Evolutionary conservation across 371 early-diverging fungal genomes (phyloP).

Genomic region (Aphelidium insulamus): DNA sequence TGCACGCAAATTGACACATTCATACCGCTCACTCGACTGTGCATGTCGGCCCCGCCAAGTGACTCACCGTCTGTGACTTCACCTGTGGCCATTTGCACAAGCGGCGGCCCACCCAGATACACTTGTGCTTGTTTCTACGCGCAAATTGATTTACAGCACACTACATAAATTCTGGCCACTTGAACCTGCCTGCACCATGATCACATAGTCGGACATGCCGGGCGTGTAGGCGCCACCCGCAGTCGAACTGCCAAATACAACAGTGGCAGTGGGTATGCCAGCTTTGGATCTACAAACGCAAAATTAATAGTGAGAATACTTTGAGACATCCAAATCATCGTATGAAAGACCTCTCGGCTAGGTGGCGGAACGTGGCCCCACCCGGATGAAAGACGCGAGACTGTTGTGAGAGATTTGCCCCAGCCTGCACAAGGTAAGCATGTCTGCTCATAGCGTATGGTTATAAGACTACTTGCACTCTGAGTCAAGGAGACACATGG

Average conservation of each 20-base stretch:
- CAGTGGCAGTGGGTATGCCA: constrained; percentile 35
- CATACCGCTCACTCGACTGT: constrained; percentile 17
- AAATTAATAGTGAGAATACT: no score
- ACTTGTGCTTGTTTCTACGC: constrained; percentile 39
- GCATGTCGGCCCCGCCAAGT: constrained; percentile 55
- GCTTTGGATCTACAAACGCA: constrained; percentile 28
- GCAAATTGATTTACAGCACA: neutral
- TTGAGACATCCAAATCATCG: no score
- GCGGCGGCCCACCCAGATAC: constrained; percentile 47
- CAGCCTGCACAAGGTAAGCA: constrained; percentile 19
- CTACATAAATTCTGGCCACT: neutral
- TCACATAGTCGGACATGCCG: constrained; percentile 47
- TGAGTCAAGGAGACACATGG: no score
- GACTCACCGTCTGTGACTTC: constrained; percentile 44
- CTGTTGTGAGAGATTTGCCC: constrained; percentile 48
- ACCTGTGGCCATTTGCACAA: constrained; percentile 54
- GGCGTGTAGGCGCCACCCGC: constrained; percentile 55
- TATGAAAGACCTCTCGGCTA: constrained; percentile 22
- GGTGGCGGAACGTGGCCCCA: constrained; percentile 38
- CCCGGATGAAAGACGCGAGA: constrained; percentile 46
- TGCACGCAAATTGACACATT: constrained; percentile 23
- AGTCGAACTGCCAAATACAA: constrained; percentile 53
- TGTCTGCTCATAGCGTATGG: constrained; percentile 1
- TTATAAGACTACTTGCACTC: no score
- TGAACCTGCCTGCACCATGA: constrained; percentile 37